A percentile compares a stretch with the other conserved stretches of the same genome.
These are phyloP conservation scores for Quercus ilex DNA, from an alignment of 306 rosid genomes.

Conservation along the genomic window DNA sequence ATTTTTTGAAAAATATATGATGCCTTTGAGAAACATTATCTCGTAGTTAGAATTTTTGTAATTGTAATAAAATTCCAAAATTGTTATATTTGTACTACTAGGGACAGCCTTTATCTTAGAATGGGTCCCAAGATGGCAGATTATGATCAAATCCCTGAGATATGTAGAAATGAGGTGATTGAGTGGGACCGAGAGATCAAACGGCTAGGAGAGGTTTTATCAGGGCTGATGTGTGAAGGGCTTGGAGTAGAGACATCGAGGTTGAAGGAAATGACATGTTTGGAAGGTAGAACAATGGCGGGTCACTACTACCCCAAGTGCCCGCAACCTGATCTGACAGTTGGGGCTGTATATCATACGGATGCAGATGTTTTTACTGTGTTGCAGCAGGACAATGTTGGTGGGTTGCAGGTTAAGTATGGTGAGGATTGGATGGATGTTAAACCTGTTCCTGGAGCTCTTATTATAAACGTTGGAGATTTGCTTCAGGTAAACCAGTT, in stretches of 20 bases:
- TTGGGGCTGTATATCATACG: slow-evolving; percentile 39
- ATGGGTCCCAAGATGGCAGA: neutral
- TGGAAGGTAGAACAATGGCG: slow-evolving; percentile 35
- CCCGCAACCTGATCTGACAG: slow-evolving; percentile 44
- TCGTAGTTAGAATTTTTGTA: neutral
- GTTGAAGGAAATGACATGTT: slow-evolving; percentile 29
- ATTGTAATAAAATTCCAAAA: neutral
- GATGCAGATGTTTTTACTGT: slow-evolving; percentile 40
- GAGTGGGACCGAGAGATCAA: slow-evolving; percentile 13
- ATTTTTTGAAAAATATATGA: too few species aligned
- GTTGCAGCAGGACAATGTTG: slow-evolving; percentile 36
- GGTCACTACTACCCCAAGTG: slow-evolving; percentile 45
- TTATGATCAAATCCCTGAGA: too few species aligned
- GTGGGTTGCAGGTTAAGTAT: slow-evolving; percentile 45
- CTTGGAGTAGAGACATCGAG: slow-evolving; percentile 33
- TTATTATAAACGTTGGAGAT: slow-evolving; percentile 45
- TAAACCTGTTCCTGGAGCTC: slow-evolving; percentile 42
- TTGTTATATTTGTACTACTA: neutral
- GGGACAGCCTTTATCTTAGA: slow-evolving; percentile 34
- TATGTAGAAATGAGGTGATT: neutral
- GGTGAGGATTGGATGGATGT: slow-evolving; percentile 40
- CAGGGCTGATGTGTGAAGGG: slow-evolving; percentile 39
- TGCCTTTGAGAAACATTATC: too few species aligned
- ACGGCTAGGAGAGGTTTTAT: too few species aligned
- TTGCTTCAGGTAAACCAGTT: slow-evolving; percentile 37